Percentiles rank a stretch among this genome's conserved stretches.
Evolutionary conservation across 352 stramenopile genomes (phyloP).

Genomic region (Pseudoperonospora humuli): DNA sequence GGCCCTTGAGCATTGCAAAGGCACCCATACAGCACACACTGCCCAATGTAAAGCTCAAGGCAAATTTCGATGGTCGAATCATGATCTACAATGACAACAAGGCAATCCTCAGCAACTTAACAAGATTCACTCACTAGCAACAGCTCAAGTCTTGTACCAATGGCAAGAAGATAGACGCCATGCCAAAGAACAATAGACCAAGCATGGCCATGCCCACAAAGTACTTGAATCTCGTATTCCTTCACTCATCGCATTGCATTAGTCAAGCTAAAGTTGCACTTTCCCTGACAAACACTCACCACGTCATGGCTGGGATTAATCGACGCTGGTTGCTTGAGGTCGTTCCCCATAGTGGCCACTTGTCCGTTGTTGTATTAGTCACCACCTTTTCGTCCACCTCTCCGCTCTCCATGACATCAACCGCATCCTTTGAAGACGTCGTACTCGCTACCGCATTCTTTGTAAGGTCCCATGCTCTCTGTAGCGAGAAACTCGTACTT

Average conservation of each 20-base stretch:
- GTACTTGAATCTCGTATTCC: constrained; percentile 74
- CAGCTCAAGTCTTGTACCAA: constrained; percentile 24
- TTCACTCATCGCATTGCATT: constrained; percentile 7
- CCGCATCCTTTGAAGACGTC: constrained; percentile 10
- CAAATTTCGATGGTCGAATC: constrained; percentile 77
- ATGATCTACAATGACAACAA: constrained; percentile 38
- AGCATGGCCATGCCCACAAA: constrained; percentile 72
- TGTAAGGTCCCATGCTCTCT: constrained; percentile 55
- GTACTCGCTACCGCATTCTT: constrained; percentile 23
- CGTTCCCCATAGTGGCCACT: constrained; percentile 42
- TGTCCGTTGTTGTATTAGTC: constrained; percentile 18
- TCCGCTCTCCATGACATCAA: constrained; percentile 43
- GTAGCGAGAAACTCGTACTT: constrained; percentile 28
- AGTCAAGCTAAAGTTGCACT: too few relatives aligned
- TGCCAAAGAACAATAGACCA: constrained; percentile 72
- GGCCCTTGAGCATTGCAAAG: constrained; percentile 73
- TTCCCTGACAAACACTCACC: constrained; percentile 21
- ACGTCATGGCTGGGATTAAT: constrained; percentile 49
- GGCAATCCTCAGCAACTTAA: too few relatives aligned
- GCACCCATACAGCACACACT: constrained; percentile 69
- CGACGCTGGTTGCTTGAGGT: constrained; percentile 22
- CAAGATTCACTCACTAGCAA: not conserved
- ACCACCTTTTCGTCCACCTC: constrained; percentile 13
- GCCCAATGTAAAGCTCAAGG: constrained; percentile 72
- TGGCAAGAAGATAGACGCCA: constrained; percentile 72